Evolutionary conservation across 495 filamentous ascomycete species (phyloP).

Genomic region (Aspergillus affinis): DNA sequence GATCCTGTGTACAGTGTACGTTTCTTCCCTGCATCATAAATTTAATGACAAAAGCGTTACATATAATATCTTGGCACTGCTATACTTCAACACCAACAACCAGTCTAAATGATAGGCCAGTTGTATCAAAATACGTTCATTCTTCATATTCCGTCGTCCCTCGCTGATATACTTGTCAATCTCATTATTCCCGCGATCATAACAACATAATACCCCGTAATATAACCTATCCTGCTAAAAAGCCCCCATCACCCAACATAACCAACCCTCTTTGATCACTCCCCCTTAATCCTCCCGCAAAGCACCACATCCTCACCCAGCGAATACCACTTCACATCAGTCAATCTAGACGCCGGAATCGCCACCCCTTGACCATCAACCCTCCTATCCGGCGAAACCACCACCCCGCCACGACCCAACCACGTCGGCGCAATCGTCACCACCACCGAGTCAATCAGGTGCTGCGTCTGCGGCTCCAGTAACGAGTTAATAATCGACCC

Average conservation of each 20-base stretch:
- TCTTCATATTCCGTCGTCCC: too few species aligned
- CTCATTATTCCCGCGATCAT: too few species aligned
- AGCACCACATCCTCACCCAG: conserved; percentile 78
- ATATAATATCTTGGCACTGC: too few species aligned
- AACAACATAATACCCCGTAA: too few species aligned
- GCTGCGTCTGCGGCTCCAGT: conserved; percentile 51
- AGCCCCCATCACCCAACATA: background rate
- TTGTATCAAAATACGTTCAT: too few species aligned
- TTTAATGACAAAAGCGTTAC: too few species aligned
- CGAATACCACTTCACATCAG: conserved; percentile 67
- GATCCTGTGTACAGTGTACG: too few species aligned
- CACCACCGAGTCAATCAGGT: conserved; percentile 71
- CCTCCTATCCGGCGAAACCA: conserved; percentile 59
- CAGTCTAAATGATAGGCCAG: too few species aligned
- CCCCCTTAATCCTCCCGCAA: conserved; percentile 53
- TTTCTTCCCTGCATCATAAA: too few species aligned
- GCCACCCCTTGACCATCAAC: conserved; percentile 41
- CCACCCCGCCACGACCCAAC: conserved; percentile 76
- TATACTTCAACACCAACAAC: background rate
- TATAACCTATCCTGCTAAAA: too few species aligned
- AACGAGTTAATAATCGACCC: conserved; percentile 76
- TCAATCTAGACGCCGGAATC: conserved; percentile 58
- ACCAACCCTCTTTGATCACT: background rate
- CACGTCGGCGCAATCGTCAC: conserved; percentile 85
- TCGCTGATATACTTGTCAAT: too few species aligned